Conservation (phyloP, 2,329 filamentous ascomycete genomes). For the Tolypocladium ovalisporum region DNA sequence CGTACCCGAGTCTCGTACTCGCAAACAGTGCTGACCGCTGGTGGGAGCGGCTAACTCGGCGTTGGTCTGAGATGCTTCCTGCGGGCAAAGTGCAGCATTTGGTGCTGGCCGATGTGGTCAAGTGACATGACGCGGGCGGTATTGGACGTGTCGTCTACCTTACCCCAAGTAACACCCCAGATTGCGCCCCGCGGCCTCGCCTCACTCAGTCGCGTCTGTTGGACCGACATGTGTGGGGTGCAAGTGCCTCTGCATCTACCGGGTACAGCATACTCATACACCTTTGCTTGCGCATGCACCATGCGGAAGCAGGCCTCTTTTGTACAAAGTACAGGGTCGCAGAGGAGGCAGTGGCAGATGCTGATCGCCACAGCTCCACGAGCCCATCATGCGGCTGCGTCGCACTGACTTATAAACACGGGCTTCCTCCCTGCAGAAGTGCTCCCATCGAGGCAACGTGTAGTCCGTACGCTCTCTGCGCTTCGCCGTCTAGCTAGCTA, state of each 20-base stretch:
- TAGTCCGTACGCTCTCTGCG: neutral
- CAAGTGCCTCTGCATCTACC: neutral
- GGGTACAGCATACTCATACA: neutral
- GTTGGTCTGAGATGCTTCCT: neutral
- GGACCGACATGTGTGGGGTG: neutral
- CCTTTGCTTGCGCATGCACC: neutral
- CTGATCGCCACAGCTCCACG: neutral
- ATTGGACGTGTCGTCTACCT: neutral
- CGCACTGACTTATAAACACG: neutral
- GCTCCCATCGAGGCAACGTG: neutral
- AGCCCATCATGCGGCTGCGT: neutral
- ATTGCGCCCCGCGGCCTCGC: neutral
- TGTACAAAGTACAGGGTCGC: neutral
- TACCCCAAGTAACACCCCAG: neutral
- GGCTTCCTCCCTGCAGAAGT: neutral
- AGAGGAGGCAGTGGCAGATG: neutral
- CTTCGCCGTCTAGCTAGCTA: neutral
- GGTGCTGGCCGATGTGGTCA: neutral
- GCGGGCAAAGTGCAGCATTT: neutral
- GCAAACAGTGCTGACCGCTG: neutral
- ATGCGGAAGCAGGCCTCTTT: neutral
- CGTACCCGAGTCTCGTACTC: neutral
- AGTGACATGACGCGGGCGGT: neutral
- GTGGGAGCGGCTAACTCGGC: neutral
- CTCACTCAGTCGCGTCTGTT: neutral